Percentiles rank a stretch among this genome's conserved stretches.
phyloP scores from a whole-genome alignment of 2,329 filamentous ascomycete genomes.

The Neofusicoccum parvum region DNA sequence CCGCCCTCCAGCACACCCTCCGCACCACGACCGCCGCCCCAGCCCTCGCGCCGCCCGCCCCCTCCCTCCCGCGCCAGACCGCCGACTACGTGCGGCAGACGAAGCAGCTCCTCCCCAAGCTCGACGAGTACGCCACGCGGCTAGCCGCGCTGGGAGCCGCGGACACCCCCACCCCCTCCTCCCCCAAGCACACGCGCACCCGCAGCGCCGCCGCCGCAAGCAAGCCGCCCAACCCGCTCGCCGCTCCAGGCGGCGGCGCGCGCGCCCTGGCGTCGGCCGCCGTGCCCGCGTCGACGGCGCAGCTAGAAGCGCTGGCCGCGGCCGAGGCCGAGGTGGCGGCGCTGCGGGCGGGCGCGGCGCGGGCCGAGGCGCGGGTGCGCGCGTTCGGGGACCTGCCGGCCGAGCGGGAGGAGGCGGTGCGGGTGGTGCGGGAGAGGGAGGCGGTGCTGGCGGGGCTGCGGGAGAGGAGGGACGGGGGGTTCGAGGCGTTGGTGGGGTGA shows the following conservation, averaged over 20 bases:
- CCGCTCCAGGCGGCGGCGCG: not conserved
- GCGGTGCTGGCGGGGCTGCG: constrained; percentile 64
- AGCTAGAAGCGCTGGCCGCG: not conserved
- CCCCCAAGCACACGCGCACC: not conserved
- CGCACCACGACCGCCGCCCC: constrained; percentile 33
- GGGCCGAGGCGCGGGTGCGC: constrained; percentile 8
- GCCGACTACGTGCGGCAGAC: constrained; percentile 71
- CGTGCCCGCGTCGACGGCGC: not conserved
- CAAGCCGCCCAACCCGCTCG: not conserved
- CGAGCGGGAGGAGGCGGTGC: constrained; percentile 67
- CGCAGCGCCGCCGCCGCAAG: not conserved
- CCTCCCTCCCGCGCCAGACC: constrained; percentile 68
- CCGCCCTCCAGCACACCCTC: constrained; percentile 34
- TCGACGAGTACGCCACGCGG: constrained; percentile 63
- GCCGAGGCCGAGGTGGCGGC: not conserved
- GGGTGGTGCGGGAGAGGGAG: constrained; percentile 69
- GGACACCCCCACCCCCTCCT: not conserved
- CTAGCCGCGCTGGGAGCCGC: constrained; percentile 39
- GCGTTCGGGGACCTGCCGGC: constrained; percentile 52
- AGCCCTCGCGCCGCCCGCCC: constrained; percentile 50
- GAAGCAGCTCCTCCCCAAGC: constrained; percentile 65
- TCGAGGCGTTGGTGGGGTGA: constrained; percentile 68
- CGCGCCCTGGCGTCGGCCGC: constrained; percentile 26
- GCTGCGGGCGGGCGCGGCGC: not conserved
- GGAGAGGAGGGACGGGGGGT: constrained; percentile 68